These are phyloP conservation scores for Chionographis japonica DNA, from an alignment of 106 monocot genomes.

Conservation along the genomic window DNA sequence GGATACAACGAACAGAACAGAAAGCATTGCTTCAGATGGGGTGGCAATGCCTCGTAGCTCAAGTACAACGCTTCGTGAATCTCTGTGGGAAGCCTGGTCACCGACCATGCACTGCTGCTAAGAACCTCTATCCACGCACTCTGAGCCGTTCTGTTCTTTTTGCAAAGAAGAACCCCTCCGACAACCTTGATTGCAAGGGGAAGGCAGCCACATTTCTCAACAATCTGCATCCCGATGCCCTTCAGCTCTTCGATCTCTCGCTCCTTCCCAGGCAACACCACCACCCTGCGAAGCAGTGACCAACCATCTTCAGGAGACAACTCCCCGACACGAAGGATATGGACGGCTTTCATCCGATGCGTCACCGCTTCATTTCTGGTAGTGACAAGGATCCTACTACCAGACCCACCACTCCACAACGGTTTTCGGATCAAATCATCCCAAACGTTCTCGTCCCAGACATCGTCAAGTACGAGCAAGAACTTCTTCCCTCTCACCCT, in stretches of 20 bases:
- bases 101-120: constrained; percentile 21
- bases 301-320: constrained; percentile 15
- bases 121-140: constrained; percentile 36
- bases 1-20: constrained; percentile 44
- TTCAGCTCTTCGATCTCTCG: constrained; percentile 4
- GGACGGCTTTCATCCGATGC: constrained; percentile 2
- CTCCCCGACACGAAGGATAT: constrained; percentile 8
- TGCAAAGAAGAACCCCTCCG: constrained; percentile 28
- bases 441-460: constrained; percentile 21
- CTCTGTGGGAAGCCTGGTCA: constrained; percentile 2
- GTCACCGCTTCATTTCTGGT: constrained; percentile 20
- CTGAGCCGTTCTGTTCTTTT: neutral
- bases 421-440: constrained; percentile 18
- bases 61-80: constrained; percentile 18
- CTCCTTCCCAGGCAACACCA: constrained; percentile 1
- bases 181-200: constrained; percentile 32
- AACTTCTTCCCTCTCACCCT: constrained; percentile 3
- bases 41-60: constrained; percentile 41
- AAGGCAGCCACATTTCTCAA: constrained; percentile 33
- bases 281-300: constrained; percentile 10
- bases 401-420: neutral
- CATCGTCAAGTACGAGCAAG: constrained; percentile 30
- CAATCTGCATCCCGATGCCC: constrained; percentile 34
- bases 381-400: constrained; percentile 27
- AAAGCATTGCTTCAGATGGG: constrained; percentile 50